phyloP scores from a whole-genome alignment of 2,329 filamentous ascomycete genomes.

The Colletotrichum chrysophilum region DNA sequence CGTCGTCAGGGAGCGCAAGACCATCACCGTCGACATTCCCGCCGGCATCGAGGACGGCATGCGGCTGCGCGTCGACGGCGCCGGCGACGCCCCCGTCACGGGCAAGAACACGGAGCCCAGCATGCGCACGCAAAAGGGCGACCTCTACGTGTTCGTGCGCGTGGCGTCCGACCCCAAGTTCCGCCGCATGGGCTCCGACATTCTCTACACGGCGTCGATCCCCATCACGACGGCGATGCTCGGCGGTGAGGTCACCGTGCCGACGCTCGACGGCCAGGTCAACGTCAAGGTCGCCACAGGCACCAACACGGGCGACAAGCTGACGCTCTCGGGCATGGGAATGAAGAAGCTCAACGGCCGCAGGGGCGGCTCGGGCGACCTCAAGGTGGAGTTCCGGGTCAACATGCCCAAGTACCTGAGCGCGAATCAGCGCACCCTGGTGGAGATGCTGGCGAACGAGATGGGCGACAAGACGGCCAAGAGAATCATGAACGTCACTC shows the following conservation, averaged over 20 bases:
- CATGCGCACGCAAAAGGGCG: constrained; percentile 74
- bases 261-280: constrained; percentile 88
- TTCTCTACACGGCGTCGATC: constrained; percentile 89
- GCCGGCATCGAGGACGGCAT: constrained; percentile 97
- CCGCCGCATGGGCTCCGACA: constrained; percentile 84
- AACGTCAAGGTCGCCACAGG: constrained; percentile 91
- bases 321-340: constrained; percentile 88
- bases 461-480: constrained; percentile 92
- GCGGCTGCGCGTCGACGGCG: constrained; percentile 82
- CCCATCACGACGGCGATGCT: constrained; percentile 92
- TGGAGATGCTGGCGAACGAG: constrained; percentile 97
- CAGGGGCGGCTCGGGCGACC: constrained; percentile 74
- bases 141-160: constrained; percentile 89
- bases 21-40: constrained; percentile 88
- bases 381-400: constrained; percentile 94
- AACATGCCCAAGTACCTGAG: constrained; percentile 93
- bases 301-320: constrained; percentile 89
- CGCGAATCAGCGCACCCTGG: constrained; percentile 87
- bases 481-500: constrained; percentile 85
- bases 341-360: constrained; percentile 85
- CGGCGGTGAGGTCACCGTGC: constrained; percentile 87
- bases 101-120: constrained; percentile 70
- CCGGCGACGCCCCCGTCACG: constrained; percentile 85
- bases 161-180: constrained; percentile 93
- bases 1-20: constrained; percentile 82